Percentiles rank a stretch among this genome's conserved stretches.
Conservation (phyloP, 306 rosid species). For the Cicer chorassanicum region DNA sequence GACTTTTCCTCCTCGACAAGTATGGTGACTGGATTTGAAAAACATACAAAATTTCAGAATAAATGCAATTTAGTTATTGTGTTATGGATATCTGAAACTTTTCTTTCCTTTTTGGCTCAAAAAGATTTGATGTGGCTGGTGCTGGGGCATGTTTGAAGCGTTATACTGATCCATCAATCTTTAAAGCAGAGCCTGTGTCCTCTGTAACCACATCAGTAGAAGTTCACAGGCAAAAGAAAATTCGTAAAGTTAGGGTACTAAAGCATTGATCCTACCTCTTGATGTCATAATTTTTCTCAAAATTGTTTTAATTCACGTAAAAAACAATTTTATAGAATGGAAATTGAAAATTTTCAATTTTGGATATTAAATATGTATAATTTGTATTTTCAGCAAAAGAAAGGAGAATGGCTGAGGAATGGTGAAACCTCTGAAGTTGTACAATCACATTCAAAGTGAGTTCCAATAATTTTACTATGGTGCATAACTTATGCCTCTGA, state of each 20-base stretch:
- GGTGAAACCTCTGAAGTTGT: conserved; percentile 69
- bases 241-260: conserved; percentile 74
- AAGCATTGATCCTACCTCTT: conserved; percentile 23
- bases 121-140: conserved; percentile 96
- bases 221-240: conserved; percentile 68
- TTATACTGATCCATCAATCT: conserved; percentile 92
- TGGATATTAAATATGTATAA: conserved; percentile 15
- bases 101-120: conserved; percentile 41
- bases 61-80: conserved; percentile 18
- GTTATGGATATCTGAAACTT: conserved; percentile 40
- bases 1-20: conserved; percentile 93
- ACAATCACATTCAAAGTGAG: conserved; percentile 84
- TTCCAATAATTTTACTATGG: conserved; percentile 44
- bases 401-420: conserved; percentile 67
- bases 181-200: conserved; percentile 63
- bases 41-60: conserved; percentile 13
- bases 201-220: conserved; percentile 49
- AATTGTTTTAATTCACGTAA: conserved; percentile 19
- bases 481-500: conserved; percentile 39
- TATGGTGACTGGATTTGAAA: conserved; percentile 50
- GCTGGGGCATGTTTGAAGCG: conserved; percentile 98
- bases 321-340: conserved; percentile 22
- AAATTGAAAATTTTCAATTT: conserved; percentile 34
- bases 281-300: neutral
- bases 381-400: conserved; percentile 62